phyloP scores from a whole-genome alignment of 2,329 filamentous ascomycete genomes.

The Phyllosticta paracitricarpa region DNA sequence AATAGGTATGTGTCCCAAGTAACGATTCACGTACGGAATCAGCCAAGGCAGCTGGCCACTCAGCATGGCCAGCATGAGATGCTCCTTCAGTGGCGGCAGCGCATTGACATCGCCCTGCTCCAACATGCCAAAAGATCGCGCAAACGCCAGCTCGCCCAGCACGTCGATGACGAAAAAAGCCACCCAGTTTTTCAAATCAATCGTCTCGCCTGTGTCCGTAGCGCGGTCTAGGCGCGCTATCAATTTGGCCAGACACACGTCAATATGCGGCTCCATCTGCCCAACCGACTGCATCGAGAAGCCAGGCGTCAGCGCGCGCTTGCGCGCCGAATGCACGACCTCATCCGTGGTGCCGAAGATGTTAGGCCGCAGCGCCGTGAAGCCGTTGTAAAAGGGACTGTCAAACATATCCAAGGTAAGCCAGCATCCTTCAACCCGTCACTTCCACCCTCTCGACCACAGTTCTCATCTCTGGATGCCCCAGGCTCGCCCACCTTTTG shows the following conservation, averaged over 20 bases:
- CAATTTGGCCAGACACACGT: neutral
- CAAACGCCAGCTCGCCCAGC: conserved; percentile 9
- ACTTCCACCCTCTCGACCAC: neutral
- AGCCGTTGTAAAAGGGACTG: neutral
- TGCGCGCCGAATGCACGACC: neutral
- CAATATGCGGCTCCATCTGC: conserved; percentile 5
- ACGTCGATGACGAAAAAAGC: conserved; percentile 10
- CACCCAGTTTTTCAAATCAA: conserved; percentile 6
- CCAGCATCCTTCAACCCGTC: neutral
- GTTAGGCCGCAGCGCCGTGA: neutral
- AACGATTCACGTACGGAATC: conserved; percentile 1
- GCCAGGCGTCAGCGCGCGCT: conserved; percentile 10
- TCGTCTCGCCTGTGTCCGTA: neutral
- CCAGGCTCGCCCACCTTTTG: neutral
- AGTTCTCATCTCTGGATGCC: neutral
- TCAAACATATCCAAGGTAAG: neutral
- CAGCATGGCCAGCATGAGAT: conserved; percentile 6
- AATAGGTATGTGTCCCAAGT: neutral
- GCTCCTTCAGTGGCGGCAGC: conserved; percentile 4
- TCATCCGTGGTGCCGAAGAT: neutral
- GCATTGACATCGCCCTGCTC: neutral
- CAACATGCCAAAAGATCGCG: conserved; percentile 1
- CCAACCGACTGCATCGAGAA: conserved; percentile 8
- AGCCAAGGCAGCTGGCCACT: conserved; percentile 3
- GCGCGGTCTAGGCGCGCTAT: neutral